Conservation (phyloP, 495 filamentous ascomycete genomes). For the Talaromyces thailandensis region DNA sequence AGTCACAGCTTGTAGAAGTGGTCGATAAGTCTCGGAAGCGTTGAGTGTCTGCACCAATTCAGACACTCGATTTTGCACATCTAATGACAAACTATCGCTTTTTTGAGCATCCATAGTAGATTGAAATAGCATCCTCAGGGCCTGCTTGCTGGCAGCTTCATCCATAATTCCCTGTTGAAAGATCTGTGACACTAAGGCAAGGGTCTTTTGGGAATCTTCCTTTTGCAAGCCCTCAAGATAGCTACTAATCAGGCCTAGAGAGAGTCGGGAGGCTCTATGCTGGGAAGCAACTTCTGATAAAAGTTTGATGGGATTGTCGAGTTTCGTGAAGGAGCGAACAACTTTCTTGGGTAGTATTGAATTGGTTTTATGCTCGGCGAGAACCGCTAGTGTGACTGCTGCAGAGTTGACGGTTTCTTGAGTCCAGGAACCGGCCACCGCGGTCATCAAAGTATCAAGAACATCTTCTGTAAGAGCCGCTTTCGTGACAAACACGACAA, state of each 20-base stretch:
- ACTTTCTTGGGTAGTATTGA: slow-evolving; percentile 52
- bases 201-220: slow-evolving; percentile 16
- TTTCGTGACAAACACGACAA: slow-evolving; percentile 76
- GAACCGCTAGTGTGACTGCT: slow-evolving; percentile 69
- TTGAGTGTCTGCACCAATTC: slow-evolving; percentile 53
- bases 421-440: slow-evolving; percentile 66
- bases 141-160: slow-evolving; percentile 48
- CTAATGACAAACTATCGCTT: slow-evolving; percentile 29
- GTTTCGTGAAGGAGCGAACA: slow-evolving; percentile 56
- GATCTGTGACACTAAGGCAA: slow-evolving; percentile 45
- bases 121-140: slow-evolving; percentile 53
- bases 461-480: slow-evolving; percentile 63
- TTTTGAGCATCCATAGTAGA: slow-evolving; percentile 23
- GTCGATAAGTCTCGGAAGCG: slow-evolving; percentile 41
- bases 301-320: slow-evolving; percentile 46
- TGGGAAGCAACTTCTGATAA: slow-evolving; percentile 53
- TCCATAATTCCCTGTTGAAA: slow-evolving; percentile 53
- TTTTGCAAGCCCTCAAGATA: slow-evolving; percentile 55
- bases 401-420: slow-evolving; percentile 59
- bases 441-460: slow-evolving; percentile 75
- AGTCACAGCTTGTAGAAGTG: slow-evolving; percentile 49
- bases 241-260: slow-evolving; percentile 61
- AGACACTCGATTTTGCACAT: slow-evolving; percentile 52
- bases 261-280: slow-evolving; percentile 62
- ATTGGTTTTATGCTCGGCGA: slow-evolving; percentile 65